Evolutionary conservation across 352 stramenopile genomes (phyloP).

Genomic region (Peronospora tabacina): DNA sequence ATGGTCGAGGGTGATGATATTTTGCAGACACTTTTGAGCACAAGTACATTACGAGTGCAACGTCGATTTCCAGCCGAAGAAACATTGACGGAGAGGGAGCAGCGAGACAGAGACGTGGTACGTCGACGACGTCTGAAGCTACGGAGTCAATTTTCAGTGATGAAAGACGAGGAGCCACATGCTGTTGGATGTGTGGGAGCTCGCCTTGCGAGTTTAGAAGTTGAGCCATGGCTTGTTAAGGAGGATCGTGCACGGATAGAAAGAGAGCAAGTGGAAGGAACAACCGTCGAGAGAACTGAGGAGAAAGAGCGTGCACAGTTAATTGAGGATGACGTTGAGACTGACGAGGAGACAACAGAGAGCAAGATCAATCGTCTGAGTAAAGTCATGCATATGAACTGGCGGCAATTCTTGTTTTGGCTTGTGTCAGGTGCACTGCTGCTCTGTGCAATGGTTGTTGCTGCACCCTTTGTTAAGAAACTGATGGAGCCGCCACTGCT

Average conservation of each 20-base stretch:
- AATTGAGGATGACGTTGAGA: slow-evolving; percentile 33
- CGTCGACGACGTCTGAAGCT: slow-evolving; percentile 37
- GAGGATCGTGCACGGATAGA: not conserved
- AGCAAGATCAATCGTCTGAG: slow-evolving; percentile 28
- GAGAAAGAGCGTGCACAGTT: slow-evolving; percentile 16
- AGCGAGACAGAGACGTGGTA: slow-evolving; percentile 40
- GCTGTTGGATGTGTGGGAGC: not conserved
- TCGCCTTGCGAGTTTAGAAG: not conserved
- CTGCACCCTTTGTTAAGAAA: slow-evolving; percentile 31
- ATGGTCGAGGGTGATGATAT: slow-evolving; percentile 65
- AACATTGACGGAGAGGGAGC: slow-evolving; percentile 37
- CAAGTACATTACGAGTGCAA: slow-evolving; percentile 34
- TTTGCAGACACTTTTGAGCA: slow-evolving; percentile 36
- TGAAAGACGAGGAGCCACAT: slow-evolving; percentile 24
- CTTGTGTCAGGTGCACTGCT: slow-evolving; percentile 27
- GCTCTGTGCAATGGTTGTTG: slow-evolving; percentile 38
- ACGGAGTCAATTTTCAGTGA: slow-evolving; percentile 30
- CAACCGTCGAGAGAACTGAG: slow-evolving; percentile 10
- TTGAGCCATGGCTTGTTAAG: slow-evolving; percentile 12
- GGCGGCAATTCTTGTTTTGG: slow-evolving; percentile 34
- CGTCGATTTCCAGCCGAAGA: slow-evolving; percentile 49
- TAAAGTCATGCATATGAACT: slow-evolving; percentile 34
- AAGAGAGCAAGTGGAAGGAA: not conserved
- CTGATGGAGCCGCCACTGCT: slow-evolving; percentile 31
- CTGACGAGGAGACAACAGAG: slow-evolving; percentile 47